Base-by-base conservation (phyloP, 495 filamentous ascomycete species). In the Podospora didyma region DNA sequence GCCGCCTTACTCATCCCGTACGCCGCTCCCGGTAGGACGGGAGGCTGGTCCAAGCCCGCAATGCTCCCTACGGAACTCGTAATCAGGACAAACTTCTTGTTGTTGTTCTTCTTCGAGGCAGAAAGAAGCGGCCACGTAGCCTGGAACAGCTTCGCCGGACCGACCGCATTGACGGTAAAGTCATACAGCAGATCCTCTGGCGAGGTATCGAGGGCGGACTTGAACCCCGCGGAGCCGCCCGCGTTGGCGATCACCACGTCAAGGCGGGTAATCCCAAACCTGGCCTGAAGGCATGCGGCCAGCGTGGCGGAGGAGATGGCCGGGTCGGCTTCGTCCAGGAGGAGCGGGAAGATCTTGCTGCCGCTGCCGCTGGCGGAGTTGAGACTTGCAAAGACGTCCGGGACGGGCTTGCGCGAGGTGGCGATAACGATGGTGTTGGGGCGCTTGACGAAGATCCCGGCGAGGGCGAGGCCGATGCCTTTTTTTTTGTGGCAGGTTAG, bases 191-290 rank as follows among this genome's bases (percentile, higher is more conserved):
- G 9, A 17, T 65, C 61, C 19, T 58, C 57, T 7, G 49, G 34
- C 5, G 45, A 17, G 9, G 63, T 63, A 1, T 22, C 45, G 21
- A 58, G 22, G 2, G 68, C 48, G 21, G 22, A n/a, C 6, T 55
- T 46, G 53, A 66, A 64, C 22, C 62, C 59, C 19, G 55, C 21
- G 2, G 59, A 56, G 7, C 75, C 63, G 7, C 73, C 79, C 2
- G 79, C 77, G 55, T 82, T 82, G 49, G 79, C 76, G 31, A 84
- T 70, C 5, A 82, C 69, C n/a, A 78, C 65, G 62, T 83, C 76
- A 23, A 84, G 54, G 19, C 61, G 41, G 7, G 50, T 54, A 60
- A 82, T 69, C 12, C 61, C 68, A 24, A 56, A 47, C 3, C 53
- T 34, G 1, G 11, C 17, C 0, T 21, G 42, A 37, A 69, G 56